Evolutionary conservation across 108 stramenopile genomes (phyloP).

Genomic region (Asterionellopsis glacialis): DNA sequence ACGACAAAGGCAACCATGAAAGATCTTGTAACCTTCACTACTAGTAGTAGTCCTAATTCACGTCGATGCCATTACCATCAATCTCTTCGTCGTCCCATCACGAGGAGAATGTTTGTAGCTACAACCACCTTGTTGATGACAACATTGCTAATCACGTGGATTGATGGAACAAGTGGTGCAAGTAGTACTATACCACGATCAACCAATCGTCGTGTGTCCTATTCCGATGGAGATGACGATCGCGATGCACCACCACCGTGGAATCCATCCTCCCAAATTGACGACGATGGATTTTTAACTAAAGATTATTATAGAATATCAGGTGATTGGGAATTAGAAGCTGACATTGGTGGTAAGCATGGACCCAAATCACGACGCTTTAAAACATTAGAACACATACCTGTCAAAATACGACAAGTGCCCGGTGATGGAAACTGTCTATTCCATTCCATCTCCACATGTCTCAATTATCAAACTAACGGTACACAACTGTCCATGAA

Average conservation of each 20-base stretch:
- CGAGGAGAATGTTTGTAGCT: too few species aligned
- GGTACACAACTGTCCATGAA: conserved; percentile 23
- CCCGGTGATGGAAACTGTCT: conserved; percentile 93
- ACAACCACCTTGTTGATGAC: too few species aligned
- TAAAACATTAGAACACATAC: conserved; percentile 6
- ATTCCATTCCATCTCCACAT: conserved; percentile 64
- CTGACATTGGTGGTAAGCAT: conserved; percentile 29
- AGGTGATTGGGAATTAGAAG: conserved; percentile 69
- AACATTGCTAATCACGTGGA: too few species aligned
- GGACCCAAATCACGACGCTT: conserved; percentile 18
- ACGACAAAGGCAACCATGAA: too few species aligned
- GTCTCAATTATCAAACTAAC: conserved; percentile 33
- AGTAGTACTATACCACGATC: background rate
- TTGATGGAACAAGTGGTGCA: too few species aligned
- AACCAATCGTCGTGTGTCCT: background rate
- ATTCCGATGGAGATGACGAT: background rate
- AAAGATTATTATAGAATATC: conserved; percentile 45
- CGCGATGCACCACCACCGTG: conserved; percentile 58
- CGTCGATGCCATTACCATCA: too few species aligned
- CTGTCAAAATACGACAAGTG: conserved; percentile 76
- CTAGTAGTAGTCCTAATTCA: too few species aligned
- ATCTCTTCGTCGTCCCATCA: too few species aligned
- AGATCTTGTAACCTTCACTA: too few species aligned
- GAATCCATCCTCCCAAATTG: conserved; percentile 73
- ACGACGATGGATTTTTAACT: conserved; percentile 60